Evolutionary conservation across 345 rosid genomes (phyloP).

Genomic region (Hevea brasiliensis): DNA sequence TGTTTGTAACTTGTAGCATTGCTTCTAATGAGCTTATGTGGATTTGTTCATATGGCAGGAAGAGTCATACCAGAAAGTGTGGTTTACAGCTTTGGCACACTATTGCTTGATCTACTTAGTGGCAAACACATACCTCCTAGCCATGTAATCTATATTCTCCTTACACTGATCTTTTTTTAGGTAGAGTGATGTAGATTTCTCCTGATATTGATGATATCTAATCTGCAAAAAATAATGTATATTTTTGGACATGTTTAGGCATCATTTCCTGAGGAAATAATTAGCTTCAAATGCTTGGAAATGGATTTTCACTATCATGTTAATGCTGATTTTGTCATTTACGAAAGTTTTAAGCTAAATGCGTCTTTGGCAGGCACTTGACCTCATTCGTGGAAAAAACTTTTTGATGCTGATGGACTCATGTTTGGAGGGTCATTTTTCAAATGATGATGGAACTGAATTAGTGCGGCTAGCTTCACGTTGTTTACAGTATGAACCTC

Average conservation of each 20-base stretch:
- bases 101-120: conserved; percentile 92
- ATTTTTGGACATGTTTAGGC: neutral
- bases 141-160: conserved; percentile 64
- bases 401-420: conserved; percentile 95
- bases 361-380: conserved; percentile 79
- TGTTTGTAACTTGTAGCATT: neutral
- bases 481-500: conserved; percentile 86
- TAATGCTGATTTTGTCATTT: neutral
- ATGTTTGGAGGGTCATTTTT: conserved; percentile 88
- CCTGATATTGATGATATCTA: neutral
- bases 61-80: conserved; percentile 90
- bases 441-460: conserved; percentile 94
- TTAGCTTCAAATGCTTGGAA: neutral
- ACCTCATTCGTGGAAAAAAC: conserved; percentile 85
- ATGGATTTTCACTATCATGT: neutral
- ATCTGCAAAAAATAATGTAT: neutral
- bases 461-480: conserved; percentile 82
- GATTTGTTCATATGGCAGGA: conserved; percentile 47
- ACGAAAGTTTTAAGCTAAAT: neutral
- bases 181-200: neutral
- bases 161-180: conserved; percentile 6
- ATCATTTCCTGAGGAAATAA: neutral
- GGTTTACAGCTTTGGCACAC: conserved; percentile 93
- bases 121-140: conserved; percentile 98
- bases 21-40: neutral